phyloP scores from a whole-genome alignment of 2,329 filamentous ascomycete genomes.

The Penicillium sp. region DNA sequence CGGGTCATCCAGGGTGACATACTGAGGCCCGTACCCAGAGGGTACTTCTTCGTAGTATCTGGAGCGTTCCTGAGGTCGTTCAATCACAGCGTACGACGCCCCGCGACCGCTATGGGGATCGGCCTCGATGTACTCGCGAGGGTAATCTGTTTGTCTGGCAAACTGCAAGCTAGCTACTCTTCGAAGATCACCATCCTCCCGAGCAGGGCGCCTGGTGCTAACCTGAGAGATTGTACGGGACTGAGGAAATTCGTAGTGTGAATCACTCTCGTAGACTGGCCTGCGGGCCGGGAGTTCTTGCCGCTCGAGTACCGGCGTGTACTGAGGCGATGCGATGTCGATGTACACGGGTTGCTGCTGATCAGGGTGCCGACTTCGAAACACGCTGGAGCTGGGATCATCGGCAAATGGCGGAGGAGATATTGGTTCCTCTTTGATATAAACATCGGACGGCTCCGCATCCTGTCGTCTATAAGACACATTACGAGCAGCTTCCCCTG shows the following conservation, averaged over 20 bases:
- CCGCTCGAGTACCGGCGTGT: constrained; percentile 36
- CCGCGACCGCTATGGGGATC: constrained; percentile 38
- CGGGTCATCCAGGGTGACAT: constrained; percentile 38
- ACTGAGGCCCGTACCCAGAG: constrained; percentile 33
- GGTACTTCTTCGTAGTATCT: constrained; percentile 41
- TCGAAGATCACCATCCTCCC: constrained; percentile 47
- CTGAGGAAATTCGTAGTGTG: constrained; percentile 32
- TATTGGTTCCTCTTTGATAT: constrained; percentile 62
- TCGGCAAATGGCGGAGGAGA: constrained; percentile 58
- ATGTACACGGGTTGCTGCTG: constrained; percentile 50
- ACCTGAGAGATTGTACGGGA: constrained; percentile 42
- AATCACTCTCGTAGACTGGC: constrained; percentile 36
- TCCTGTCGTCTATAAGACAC: constrained; percentile 35
- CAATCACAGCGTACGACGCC: constrained; percentile 41
- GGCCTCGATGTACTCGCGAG: constrained; percentile 47
- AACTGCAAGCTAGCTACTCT: constrained; percentile 49
- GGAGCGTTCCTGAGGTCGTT: constrained; percentile 37
- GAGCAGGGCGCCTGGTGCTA: constrained; percentile 34
- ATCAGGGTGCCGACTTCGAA: constrained; percentile 29
- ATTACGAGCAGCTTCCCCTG: constrained; percentile 32
- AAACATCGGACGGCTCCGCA: constrained; percentile 45
- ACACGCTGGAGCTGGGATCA: constrained; percentile 39
- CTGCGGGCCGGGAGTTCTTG: constrained; percentile 30
- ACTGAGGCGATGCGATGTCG: constrained; percentile 43
- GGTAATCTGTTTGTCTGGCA: constrained; percentile 42